Percentiles rank a stretch among this genome's conserved stretches.
Conservation (phyloP, 192 early-diverging fungal species). For the Piromyces finnis region DNA sequence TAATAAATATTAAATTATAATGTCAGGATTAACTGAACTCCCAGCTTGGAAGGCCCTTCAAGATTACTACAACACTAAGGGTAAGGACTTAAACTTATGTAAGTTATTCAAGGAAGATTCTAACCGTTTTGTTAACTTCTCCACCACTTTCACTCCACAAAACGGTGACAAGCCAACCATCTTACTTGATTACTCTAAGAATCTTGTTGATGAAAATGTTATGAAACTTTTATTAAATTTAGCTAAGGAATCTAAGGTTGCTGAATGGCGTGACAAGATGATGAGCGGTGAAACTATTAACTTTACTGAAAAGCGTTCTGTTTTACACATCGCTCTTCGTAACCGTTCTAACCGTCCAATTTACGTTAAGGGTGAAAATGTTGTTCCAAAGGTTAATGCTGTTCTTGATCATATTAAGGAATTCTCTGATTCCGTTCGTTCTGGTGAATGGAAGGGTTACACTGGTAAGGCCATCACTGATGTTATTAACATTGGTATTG, state of each 20-base stretch:
- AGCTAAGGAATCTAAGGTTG: constrained; percentile 66
- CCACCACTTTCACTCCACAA: constrained; percentile 38
- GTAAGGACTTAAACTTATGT: constrained; percentile 56
- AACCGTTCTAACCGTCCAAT: constrained; percentile 71
- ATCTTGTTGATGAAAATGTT: constrained; percentile 69
- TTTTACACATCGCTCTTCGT: constrained; percentile 86
- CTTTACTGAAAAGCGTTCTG: constrained; percentile 73
- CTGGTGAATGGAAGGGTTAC: constrained; percentile 89
- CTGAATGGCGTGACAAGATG: constrained; percentile 80
- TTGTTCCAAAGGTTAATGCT: constrained; percentile 85
- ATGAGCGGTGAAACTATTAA: constrained; percentile 91
- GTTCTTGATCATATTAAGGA: constrained; percentile 86
- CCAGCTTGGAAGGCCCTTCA: constrained; percentile 76
- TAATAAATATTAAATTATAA: background rate
- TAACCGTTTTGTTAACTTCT: constrained; percentile 61
- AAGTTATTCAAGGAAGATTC: constrained; percentile 61
- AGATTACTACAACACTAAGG: constrained; percentile 61
- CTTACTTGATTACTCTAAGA: constrained; percentile 93
- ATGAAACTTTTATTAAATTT: constrained; percentile 62
- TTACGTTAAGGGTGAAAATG: constrained; percentile 70
- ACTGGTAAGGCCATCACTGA: constrained; percentile 87
- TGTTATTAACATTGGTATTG: constrained; percentile 96
- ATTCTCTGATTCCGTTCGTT: constrained; percentile 66
- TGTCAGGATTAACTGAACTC: constrained; percentile 30
- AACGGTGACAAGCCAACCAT: constrained; percentile 43